Evolutionary conservation across 2,329 filamentous ascomycete genomes (phyloP).

Genomic region (Fusarium sacchari): DNA sequence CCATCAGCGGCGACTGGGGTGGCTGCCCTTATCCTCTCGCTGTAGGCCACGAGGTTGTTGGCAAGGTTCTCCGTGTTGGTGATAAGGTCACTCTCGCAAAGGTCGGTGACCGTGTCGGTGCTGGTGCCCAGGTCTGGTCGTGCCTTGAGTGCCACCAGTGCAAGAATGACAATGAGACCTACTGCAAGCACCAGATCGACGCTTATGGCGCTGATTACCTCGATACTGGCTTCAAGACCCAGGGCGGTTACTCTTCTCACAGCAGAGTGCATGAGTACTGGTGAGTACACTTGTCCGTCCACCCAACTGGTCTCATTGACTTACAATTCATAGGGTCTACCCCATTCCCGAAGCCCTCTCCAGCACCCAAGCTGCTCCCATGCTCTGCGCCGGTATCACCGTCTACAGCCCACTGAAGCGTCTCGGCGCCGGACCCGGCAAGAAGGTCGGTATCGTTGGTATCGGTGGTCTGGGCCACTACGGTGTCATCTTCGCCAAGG

Average conservation of each 20-base stretch:
- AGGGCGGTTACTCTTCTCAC: conserved; percentile 64
- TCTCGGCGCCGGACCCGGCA: conserved; percentile 79
- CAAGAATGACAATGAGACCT: conserved; percentile 54
- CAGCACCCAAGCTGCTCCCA: conserved; percentile 73
- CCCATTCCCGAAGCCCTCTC: conserved; percentile 80
- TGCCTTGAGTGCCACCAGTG: conserved; percentile 58
- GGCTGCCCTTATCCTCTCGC: conserved; percentile 69
- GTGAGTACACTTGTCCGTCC: conserved; percentile 42
- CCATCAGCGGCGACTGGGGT: conserved; percentile 75
- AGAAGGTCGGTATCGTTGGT: conserved; percentile 81
- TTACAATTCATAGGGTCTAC: conserved; percentile 59
- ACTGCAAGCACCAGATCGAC: conserved; percentile 53
- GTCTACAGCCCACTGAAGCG: conserved; percentile 81
- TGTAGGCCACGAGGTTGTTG: conserved; percentile 79
- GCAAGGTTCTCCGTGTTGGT: conserved; percentile 74
- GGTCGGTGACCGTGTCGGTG: conserved; percentile 67
- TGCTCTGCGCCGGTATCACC: conserved; percentile 87
- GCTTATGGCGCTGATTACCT: conserved; percentile 64
- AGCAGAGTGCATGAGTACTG: conserved; percentile 57
- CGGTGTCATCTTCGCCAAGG: conserved; percentile 75
- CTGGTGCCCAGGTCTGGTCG: conserved; percentile 66
- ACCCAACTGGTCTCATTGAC: neutral
- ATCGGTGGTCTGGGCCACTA: conserved; percentile 79
- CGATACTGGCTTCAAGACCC: conserved; percentile 64
- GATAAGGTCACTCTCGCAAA: conserved; percentile 57